Base-by-base conservation (phyloP, 371 early-diverging fungal genomes). In the Lichtheimia hyalospora region DNA sequence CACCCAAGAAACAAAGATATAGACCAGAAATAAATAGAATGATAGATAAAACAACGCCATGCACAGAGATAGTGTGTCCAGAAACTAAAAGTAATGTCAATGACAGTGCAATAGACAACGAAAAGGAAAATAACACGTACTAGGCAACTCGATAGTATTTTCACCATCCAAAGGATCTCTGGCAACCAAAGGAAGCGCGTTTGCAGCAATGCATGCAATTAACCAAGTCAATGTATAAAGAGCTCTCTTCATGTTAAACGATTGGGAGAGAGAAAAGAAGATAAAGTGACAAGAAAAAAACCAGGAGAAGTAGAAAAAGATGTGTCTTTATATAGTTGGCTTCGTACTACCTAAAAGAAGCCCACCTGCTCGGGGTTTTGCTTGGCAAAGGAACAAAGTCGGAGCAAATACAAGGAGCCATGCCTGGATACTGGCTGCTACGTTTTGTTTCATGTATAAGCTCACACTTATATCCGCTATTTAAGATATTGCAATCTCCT, bases 21-120 rank as follows among this genome's bases (percentile, higher is more conserved):
- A 52, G 68, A 59, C 83, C 82, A 25, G 80, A 74, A 54, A 83
- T 64, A 58, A 79, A 75, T 25, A 82, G 64, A 50, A 84, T 62
- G 21, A 86, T 76, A 64, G 78, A 79, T 18, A 82, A 73, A 23
- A 79, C 75, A 34, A 86, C 70, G 34, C 73, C 73, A 41, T 81
- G 82, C 13, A 75, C 74, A 25, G 80, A 74, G n/a, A 80, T 67
- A 10, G 69, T 52, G 46, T 65, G 61, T 10, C 77, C 70, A 23
- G 49, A 72, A 62, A 75, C 79, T 71, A 67, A 34, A 34, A 13
- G n/a, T 5, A 0, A 21, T 55, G 18, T 27, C 3, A 40, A 44
- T n/a, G 18, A 13, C 16, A 24, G 13, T 18, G 43, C 41, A 13
- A 0, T 21, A 39, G 39, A 18, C 24, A 40, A 14, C 27, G 18